Conservation (phyloP, 2,329 filamentous ascomycete genomes). For the Fusarium vanettenii region DNA sequence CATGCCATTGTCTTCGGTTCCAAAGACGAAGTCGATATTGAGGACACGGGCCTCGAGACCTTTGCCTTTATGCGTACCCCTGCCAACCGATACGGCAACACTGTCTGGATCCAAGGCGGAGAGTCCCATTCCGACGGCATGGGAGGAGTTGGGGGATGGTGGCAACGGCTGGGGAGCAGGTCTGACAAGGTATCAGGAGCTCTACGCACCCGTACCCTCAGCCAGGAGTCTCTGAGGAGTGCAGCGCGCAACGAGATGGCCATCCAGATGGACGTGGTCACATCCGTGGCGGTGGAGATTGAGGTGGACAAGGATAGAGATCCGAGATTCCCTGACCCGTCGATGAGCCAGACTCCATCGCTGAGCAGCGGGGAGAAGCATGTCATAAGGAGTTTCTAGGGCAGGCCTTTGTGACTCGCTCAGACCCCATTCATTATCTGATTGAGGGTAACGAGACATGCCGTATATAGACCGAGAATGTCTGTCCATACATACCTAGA, state of each 20-base stretch:
- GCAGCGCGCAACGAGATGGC: conserved; percentile 36
- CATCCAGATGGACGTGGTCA: conserved; percentile 57
- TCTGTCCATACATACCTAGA: not conserved
- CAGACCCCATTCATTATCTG: not conserved
- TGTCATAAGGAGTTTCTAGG: conserved; percentile 6
- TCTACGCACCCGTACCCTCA: conserved; percentile 30
- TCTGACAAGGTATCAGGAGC: conserved; percentile 1
- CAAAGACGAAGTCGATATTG: conserved; percentile 48
- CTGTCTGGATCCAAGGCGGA: conserved; percentile 49
- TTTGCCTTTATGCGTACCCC: conserved; percentile 62
- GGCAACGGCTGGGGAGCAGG: conserved; percentile 32
- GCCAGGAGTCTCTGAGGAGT: conserved; percentile 46
- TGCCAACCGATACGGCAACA: conserved; percentile 53
- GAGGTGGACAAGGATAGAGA: conserved; percentile 41
- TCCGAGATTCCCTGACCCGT: conserved; percentile 31
- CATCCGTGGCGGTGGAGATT: conserved; percentile 53
- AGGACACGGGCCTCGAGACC: conserved; percentile 62
- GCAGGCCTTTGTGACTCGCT: not conserved
- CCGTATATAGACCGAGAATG: not conserved
- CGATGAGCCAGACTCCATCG: conserved; percentile 37
- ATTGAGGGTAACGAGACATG: not conserved
- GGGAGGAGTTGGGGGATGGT: conserved; percentile 40
- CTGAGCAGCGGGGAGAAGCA: conserved; percentile 33
- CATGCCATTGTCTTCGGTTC: conserved; percentile 60
- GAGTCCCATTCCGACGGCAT: not conserved